These are phyloP conservation scores for Beauveria scarabaeidicola DNA, from an alignment of 2,329 filamentous ascomycete species.

Conservation along the genomic window DNA sequence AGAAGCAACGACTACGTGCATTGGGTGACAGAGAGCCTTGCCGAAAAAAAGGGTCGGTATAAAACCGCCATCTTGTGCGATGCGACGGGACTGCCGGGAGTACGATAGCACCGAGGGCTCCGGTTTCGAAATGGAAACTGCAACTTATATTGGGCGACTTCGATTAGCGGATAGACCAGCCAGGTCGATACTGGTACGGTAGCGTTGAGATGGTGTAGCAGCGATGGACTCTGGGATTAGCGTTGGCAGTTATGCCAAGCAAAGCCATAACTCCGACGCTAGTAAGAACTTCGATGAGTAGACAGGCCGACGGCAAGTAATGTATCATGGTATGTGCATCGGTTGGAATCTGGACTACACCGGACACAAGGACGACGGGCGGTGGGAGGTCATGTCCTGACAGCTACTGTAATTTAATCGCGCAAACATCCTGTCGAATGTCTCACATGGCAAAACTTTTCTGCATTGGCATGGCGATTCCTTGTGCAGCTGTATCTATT, in stretches of 20 bases:
- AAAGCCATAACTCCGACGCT: not conserved
- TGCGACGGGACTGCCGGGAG: not conserved
- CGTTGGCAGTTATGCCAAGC: not conserved
- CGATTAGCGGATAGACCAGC: not conserved
- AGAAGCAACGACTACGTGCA: slow-evolving; percentile 4
- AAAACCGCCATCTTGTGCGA: not conserved
- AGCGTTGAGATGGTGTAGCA: not conserved
- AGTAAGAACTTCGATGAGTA: not conserved
- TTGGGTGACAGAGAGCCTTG: not conserved
- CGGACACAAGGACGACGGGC: not conserved
- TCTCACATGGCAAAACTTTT: not conserved
- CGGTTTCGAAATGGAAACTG: not conserved
- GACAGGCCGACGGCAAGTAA: not conserved
- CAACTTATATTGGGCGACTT: not conserved
- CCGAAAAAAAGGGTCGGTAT: not conserved
- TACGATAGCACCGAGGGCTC: not conserved
- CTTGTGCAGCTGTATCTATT: not conserved
- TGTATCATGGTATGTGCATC: not conserved
- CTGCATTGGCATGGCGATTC: not conserved
- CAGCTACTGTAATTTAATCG: not conserved
- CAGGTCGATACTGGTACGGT: not conserved
- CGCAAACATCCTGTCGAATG: not conserved
- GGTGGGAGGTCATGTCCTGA: not conserved
- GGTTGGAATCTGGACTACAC: not conserved
- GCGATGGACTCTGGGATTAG: not conserved